Conservation (phyloP, 2,329 filamentous ascomycete species). For the Emmonsiellopsis sp. region DNA sequence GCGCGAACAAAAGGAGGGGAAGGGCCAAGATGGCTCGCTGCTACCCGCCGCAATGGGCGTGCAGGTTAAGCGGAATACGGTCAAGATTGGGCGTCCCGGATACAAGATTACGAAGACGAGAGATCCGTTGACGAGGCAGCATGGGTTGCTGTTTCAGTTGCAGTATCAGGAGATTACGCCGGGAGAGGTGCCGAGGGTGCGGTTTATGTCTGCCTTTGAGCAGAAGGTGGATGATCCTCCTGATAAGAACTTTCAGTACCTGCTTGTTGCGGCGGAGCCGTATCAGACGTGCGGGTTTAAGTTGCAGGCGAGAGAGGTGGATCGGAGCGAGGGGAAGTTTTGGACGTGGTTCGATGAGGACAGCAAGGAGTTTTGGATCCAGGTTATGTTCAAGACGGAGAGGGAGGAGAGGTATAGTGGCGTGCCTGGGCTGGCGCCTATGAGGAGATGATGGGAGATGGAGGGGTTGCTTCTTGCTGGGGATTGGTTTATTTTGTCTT, state of each 20-base stretch:
- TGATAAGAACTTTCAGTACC: conserved; percentile 88
- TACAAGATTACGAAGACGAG: conserved; percentile 97
- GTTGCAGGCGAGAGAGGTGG: conserved; percentile 84
- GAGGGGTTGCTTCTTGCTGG: background rate
- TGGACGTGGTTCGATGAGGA: conserved; percentile 96
- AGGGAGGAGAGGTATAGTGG: conserved; percentile 77
- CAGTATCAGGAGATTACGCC: conserved; percentile 84
- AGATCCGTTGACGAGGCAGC: conserved; percentile 78
- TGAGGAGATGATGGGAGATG: background rate
- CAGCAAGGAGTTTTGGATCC: conserved; percentile 93
- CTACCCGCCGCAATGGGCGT: conserved; percentile 68
- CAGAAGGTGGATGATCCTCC: conserved; percentile 88
- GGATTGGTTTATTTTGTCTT: background rate
- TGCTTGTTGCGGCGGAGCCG: conserved; percentile 89
- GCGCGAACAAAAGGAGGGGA: conserved; percentile 86
- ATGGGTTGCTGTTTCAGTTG: conserved; percentile 88
- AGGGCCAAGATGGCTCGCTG: conserved; percentile 51
- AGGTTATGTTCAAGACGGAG: conserved; percentile 97
- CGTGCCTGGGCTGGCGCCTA: conserved; percentile 54
- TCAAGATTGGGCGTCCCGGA: conserved; percentile 92
- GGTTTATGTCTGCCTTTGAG: conserved; percentile 97
- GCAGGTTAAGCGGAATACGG: conserved; percentile 67
- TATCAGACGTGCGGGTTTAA: conserved; percentile 98
- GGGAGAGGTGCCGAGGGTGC: conserved; percentile 68
- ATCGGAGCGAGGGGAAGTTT: conserved; percentile 76